Percentiles rank a stretch among this genome's conserved stretches.
Conservation (phyloP, 768 basidiomycete species). For the Suillus alpinus region DNA sequence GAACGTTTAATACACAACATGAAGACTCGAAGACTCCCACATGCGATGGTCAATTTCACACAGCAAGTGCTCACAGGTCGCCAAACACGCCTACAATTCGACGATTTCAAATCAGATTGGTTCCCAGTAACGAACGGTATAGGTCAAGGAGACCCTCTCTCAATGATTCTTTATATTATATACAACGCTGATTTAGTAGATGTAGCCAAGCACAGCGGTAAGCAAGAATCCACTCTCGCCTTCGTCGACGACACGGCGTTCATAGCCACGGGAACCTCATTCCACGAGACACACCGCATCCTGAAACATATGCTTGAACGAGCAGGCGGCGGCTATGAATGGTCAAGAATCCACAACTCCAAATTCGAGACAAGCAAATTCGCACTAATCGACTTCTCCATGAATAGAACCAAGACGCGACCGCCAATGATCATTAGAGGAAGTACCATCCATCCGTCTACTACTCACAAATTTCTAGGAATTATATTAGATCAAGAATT, state of each 20-base stretch:
- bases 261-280: conserved; percentile 14
- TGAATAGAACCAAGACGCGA: not conserved
- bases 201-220: not conserved
- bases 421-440: not conserved
- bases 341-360: conserved; percentile 16
- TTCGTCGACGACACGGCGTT: conserved; percentile 28
- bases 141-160: conserved; percentile 27
- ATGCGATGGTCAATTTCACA: conserved; percentile 15
- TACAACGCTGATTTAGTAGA: conserved; percentile 22
- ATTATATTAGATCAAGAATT: not conserved
- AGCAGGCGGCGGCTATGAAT: conserved; percentile 11
- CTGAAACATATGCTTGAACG: conserved; percentile 10
- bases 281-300: conserved; percentile 16
- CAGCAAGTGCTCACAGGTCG: conserved; percentile 14
- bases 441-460: accelerated
- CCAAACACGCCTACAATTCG: conserved; percentile 23
- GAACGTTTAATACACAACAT: conserved; percentile 23
- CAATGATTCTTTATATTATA: conserved; percentile 22
- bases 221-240: not conserved
- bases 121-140: conserved; percentile 20
- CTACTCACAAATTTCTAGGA: not conserved
- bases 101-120: conserved; percentile 21
- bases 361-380: conserved; percentile 15
- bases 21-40: conserved; percentile 19
- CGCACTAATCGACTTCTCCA: conserved; percentile 3